phyloP scores from a whole-genome alignment of 495 filamentous ascomycete species.

The Choiromyces venosus region DNA sequence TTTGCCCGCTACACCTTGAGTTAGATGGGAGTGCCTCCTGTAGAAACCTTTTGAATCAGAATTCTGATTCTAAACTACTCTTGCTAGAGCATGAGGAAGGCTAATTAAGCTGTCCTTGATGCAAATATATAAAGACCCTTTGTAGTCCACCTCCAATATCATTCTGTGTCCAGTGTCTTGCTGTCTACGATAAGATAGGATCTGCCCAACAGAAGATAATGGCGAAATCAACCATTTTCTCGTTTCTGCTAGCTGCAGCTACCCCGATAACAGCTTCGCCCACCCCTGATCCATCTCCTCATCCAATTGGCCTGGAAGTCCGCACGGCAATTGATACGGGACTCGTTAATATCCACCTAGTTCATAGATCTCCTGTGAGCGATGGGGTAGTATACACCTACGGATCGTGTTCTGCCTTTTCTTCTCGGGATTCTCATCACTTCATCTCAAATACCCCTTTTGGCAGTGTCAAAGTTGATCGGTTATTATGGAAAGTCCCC shows the following conservation, averaged over 20 bases:
- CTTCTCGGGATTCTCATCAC: constrained; percentile 35
- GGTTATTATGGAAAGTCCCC: constrained; percentile 53
- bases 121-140: not conserved
- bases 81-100: not conserved
- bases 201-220: not conserved
- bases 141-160: not conserved
- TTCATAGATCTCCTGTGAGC: constrained; percentile 33
- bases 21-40: not conserved
- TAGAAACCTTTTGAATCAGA: not conserved
- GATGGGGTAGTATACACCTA: constrained; percentile 46
- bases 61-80: not conserved
- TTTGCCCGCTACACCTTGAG: not conserved
- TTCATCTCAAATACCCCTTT: constrained; percentile 35
- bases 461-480: constrained; percentile 4
- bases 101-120: not conserved
- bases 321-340: constrained; percentile 43
- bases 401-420: constrained; percentile 41
- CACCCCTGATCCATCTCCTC: not conserved
- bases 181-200: not conserved
- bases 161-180: not conserved
- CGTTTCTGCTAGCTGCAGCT: not conserved
- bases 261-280: not conserved
- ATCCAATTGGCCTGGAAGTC: not conserved
- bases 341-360: constrained; percentile 48
- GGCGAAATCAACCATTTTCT: not conserved